Percentiles rank a stretch among this genome's conserved stretches.
These are phyloP conservation scores for Cercospora brassicicola DNA, from an alignment of 2,329 filamentous ascomycete species.

Conservation along the genomic window DNA sequence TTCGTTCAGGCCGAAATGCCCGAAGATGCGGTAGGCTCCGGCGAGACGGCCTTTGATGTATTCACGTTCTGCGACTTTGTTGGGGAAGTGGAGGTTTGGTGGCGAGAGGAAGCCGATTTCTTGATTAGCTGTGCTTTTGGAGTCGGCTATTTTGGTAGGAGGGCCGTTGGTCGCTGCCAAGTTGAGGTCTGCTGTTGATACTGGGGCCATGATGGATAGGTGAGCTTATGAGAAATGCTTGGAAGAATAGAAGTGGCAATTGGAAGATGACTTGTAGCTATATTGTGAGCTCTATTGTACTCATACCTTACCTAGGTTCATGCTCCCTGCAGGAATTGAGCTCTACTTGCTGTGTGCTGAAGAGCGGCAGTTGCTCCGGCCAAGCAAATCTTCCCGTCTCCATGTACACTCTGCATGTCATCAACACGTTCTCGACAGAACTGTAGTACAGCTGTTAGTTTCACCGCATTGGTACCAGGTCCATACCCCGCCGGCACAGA, in stretches of 20 bases:
- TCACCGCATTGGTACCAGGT: neutral
- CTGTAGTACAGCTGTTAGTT: neutral
- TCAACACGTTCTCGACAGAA: neutral
- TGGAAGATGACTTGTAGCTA: neutral
- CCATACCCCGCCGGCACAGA: neutral
- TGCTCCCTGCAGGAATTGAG: neutral
- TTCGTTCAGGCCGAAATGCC: constrained; percentile 39
- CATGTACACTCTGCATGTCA: neutral
- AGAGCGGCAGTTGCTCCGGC: neutral
- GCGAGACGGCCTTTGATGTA: constrained; percentile 43
- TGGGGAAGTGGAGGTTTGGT: constrained; percentile 23
- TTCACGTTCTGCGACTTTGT: constrained; percentile 34
- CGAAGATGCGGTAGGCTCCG: constrained; percentile 42
- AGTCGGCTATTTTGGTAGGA: constrained; percentile 12
- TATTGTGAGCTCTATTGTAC: neutral
- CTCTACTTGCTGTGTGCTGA: neutral
- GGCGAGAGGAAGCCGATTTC: constrained; percentile 18
- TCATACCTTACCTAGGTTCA: neutral
- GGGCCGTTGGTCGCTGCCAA: constrained; percentile 4
- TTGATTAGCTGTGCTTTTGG: constrained; percentile 13
- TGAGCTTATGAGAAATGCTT: neutral
- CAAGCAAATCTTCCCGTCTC: neutral
- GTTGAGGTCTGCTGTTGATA: constrained; percentile 13
- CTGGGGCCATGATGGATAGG: constrained; percentile 16
- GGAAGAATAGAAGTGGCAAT: neutral